Conservation (phyloP, 768 basidiomycete species). For the Naganishia friedmannii region DNA sequence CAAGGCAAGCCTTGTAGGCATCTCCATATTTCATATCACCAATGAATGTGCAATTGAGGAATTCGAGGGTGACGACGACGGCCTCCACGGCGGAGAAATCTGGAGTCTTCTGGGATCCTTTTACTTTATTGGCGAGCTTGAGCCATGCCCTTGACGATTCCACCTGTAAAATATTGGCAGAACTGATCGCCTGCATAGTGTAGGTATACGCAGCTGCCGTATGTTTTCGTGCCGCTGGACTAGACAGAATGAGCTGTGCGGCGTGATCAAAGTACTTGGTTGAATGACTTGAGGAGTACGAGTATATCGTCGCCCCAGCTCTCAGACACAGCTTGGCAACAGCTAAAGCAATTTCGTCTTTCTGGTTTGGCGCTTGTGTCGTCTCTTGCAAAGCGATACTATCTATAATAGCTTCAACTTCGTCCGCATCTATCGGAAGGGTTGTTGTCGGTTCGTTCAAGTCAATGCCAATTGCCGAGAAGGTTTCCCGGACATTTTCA, state of each 20-base stretch:
- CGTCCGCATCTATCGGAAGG: not conserved
- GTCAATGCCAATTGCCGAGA: not conserved
- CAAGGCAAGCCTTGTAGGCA: slow-evolving; percentile 8
- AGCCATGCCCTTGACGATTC: not conserved
- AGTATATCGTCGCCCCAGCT: slow-evolving; percentile 10
- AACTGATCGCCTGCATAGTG: slow-evolving; percentile 2
- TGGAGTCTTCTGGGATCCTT: not conserved
- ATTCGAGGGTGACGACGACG: slow-evolving; percentile 1
- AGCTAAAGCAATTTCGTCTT: not conserved
- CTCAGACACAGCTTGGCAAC: slow-evolving; percentile 17
- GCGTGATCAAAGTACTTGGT: slow-evolving; percentile 16
- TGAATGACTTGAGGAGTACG: not conserved
- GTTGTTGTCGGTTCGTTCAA: not conserved
- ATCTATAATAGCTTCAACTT: slow-evolving; percentile 4
- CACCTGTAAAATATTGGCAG: not conserved
- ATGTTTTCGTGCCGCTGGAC: not conserved
- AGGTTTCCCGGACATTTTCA: not conserved
- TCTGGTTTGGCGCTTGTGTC: too few relatives aligned
- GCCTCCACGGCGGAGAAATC: slow-evolving; percentile 16
- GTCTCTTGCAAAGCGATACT: not conserved
- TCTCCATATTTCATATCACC: slow-evolving; percentile 6
- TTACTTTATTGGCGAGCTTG: not conserved
- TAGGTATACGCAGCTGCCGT: slow-evolving; percentile 9
- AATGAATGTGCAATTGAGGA: not conserved
- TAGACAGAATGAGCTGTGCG: slow-evolving; percentile 1